phyloP scores from a whole-genome alignment of 306 rosid genomes.

The Fragaria iinumae region DNA sequence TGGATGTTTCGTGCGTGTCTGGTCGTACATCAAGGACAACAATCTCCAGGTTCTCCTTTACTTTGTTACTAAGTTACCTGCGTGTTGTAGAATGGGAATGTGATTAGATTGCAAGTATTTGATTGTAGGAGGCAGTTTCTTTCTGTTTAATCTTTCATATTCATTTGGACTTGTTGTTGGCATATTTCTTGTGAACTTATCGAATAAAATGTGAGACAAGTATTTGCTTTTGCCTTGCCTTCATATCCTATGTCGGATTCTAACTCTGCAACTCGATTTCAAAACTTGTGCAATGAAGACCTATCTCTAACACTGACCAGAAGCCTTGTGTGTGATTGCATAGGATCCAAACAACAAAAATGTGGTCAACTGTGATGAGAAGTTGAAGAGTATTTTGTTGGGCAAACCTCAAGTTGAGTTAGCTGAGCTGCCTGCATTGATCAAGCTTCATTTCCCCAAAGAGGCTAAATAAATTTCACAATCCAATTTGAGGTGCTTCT shows the following conservation, averaged over 20 bases:
- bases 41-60: slow-evolving; percentile 65
- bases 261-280: neutral
- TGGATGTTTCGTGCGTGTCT: slow-evolving; percentile 66
- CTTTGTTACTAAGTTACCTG: slow-evolving; percentile 20
- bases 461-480: slow-evolving; percentile 44
- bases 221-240: slow-evolving; percentile 1
- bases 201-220: neutral
- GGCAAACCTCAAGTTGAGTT: slow-evolving; percentile 78
- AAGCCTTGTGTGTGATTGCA: slow-evolving; percentile 22
- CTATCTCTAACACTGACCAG: slow-evolving; percentile 9
- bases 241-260: neutral
- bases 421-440: slow-evolving; percentile 79
- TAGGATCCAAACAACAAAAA: slow-evolving; percentile 87
- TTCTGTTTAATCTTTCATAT: neutral
- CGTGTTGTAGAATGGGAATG: neutral
- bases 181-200: neutral
- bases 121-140: neutral
- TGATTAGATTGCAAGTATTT: neutral
- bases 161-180: no score
- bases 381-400: slow-evolving; percentile 61
- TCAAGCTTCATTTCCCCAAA: slow-evolving; percentile 90
- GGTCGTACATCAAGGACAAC: slow-evolving; percentile 88
- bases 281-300: neutral
- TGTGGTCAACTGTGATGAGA: slow-evolving; percentile 80
- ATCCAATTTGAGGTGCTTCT: slow-evolving; percentile 21